Percentiles rank a stretch among this genome's conserved stretches.
Evolutionary conservation across 352 stramenopile species (phyloP).

Genomic region (Phytophthora foliorum): DNA sequence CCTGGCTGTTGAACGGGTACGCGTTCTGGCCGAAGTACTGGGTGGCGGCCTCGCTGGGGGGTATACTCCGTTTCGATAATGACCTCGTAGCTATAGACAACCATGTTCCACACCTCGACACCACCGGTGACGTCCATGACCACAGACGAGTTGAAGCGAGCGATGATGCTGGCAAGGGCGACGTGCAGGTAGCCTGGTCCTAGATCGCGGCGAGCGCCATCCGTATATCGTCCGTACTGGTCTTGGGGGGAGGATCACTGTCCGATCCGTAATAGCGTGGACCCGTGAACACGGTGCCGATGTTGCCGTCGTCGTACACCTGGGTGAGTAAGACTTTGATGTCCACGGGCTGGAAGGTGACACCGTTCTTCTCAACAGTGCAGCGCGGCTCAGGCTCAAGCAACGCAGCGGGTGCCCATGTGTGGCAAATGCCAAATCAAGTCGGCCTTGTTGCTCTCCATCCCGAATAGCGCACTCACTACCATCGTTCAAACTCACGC

Average conservation of each 20-base stretch:
- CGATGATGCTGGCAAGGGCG: constrained; percentile 56
- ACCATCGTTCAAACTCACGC: constrained; percentile 29
- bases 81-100: constrained; percentile 62
- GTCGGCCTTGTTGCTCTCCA: constrained; percentile 38
- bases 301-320: constrained; percentile 48
- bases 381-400: constrained; percentile 57
- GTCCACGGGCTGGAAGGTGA: constrained; percentile 62
- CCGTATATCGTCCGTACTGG: constrained; percentile 57
- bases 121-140: constrained; percentile 54
- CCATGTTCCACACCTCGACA: constrained; percentile 69
- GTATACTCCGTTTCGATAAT: constrained; percentile 43
- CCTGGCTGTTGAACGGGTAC: constrained; percentile 62
- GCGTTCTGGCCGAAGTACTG: constrained; percentile 42
- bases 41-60: constrained; percentile 37
- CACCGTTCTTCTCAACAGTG: constrained; percentile 47
- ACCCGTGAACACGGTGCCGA: constrained; percentile 57
- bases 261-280: constrained; percentile 44
- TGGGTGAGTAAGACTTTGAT: constrained; percentile 59
- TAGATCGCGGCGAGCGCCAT: constrained; percentile 52
- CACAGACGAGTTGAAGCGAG: constrained; percentile 47
- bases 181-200: constrained; percentile 62
- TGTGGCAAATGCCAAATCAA: constrained; percentile 62
- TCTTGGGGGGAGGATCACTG: constrained; percentile 31
- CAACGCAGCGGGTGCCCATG: constrained; percentile 51
- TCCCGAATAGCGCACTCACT: constrained; percentile 44